Evolutionary conservation across 1,139 yeast species (phyloP), one percentile per base, ranked within the genome.

Genomic region (Pneumocystis oryctolagi): DNA sequence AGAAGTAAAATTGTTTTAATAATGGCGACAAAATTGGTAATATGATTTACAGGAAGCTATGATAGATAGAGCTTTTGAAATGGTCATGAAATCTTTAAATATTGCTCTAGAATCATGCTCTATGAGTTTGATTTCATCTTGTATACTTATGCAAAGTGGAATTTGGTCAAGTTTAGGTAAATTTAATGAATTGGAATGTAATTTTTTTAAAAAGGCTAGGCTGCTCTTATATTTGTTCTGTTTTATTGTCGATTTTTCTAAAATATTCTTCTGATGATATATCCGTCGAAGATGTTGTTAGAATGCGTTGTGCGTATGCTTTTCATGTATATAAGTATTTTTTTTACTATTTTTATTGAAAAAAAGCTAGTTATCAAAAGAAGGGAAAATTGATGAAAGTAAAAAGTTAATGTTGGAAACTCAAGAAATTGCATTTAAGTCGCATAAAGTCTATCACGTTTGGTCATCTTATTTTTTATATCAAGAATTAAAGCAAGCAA

Each of bases 401-500:
- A 20, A 25, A 30, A 35, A 31, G 6, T 5, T 60, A 12, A 35
- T 62, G 37, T 9, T 31, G 28, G 58, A 35, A 16, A 40, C 40
- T 14, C 60, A 60, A 37, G 34, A 16, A 16, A 30, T 25, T 12
- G 62, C 63, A 25, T 25, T 20, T 30, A 18, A 18, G 35, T 64
- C 62, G 6, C 58, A 61, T 16, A 32, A 18, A 32, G 42, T 58
- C 16, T 57, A 61, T 30, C 65, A 64, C 25, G 30, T 55, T 14
- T 64, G 65, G 65, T 34, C 31, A n/a, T 34, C 60, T 18, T 64
- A 42, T 31, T 61, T 47, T 37, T 9, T 63, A 9, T 56, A 63
- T 25, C 20, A 63, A n/a, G 34, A 60, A 39, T 63, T 64, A 31
- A 60, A 61, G 30, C 57, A 65, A 30, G 65, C 65, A 4, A 59